Conservation (phyloP, 768 basidiomycete species). For the Mycena venus region DNA sequence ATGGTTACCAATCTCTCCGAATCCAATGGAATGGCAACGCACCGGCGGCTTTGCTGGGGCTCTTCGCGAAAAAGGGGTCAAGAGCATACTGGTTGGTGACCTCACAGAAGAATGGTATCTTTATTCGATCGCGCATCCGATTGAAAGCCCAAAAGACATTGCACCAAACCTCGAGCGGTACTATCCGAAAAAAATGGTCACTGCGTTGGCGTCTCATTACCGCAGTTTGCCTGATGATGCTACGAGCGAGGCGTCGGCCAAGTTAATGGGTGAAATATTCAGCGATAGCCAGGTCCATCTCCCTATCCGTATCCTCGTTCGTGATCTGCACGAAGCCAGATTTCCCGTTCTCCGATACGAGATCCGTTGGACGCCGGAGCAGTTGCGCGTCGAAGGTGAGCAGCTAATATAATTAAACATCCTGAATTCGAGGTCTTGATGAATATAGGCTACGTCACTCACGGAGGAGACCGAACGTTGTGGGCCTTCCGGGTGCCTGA, state of each 20-base stretch:
- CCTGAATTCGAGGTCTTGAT: background rate
- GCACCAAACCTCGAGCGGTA: constrained; percentile 71
- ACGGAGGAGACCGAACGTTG: constrained; percentile 72
- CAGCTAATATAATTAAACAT: background rate
- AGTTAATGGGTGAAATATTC: constrained; percentile 70
- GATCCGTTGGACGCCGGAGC: constrained; percentile 79
- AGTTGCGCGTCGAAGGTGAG: constrained; percentile 65
- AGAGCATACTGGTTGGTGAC: constrained; percentile 75
- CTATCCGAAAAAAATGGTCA: constrained; percentile 64
- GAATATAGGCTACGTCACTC: constrained; percentile 74
- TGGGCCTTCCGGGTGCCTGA: constrained; percentile 71
- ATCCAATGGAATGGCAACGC: constrained; percentile 78
- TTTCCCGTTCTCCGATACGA: constrained; percentile 79
- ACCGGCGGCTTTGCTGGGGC: constrained; percentile 69
- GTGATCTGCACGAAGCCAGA: constrained; percentile 66
- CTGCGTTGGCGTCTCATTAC: constrained; percentile 61
- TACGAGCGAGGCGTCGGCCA: constrained; percentile 55
- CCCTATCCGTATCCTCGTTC: constrained; percentile 71
- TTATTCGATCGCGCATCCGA: constrained; percentile 78
- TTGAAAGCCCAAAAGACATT: constrained; percentile 64
- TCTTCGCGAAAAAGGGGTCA: constrained; percentile 69
- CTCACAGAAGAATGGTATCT: constrained; percentile 84
- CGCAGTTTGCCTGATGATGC: constrained; percentile 54
- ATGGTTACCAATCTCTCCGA: constrained; percentile 68
- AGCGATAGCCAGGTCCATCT: constrained; percentile 77